Evolutionary conservation across 345 rosid genomes (phyloP), one percentile per base, ranked within the genome.

Genomic region (Citrus medica): DNA sequence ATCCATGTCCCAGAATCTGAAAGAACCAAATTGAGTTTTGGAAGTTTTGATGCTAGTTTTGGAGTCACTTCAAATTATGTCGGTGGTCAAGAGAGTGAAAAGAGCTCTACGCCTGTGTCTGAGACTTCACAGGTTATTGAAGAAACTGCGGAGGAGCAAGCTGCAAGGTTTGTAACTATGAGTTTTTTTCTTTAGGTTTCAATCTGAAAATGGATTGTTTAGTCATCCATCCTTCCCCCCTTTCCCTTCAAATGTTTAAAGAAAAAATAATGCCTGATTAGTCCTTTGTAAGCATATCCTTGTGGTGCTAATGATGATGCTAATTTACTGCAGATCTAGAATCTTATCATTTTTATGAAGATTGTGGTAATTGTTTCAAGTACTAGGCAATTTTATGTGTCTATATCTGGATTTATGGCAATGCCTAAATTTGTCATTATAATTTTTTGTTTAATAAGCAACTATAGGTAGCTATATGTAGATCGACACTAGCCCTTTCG

Each of bases 1-100:
- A 95, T 95, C 73, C 97, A 89, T 82, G 98, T 95, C 78, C 98
- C 98, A 55, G 98, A 95, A 82, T 91, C 97, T 83, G 93, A 92
- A 84, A 90, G 95, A 81, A 87, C 88, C 65, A 95, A 92, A 79
- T 75, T 95, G 82, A 95, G 94, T 88, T 95, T 95, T 85, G 98
- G 98, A 84, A 94, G 98, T 83, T 95, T 95, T 73, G 94, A 90
- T 88, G 89, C 92, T 71, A 88, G 84, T 84, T 93, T 95, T 85
- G 94, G 89, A 69, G 79, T 90, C 64, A 80, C 83, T 25, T 73
- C 87, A 46, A 86, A 79, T 79, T 70, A 77, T 53, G 79, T 75
- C 42, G 71, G 83, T 58, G 86, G 60, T 79, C 84, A 84, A 13
- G 95, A 86, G 89, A 89, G 87, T 85, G 94, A 90, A 46, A 86